A percentile compares a stretch with the other conserved stretches of the same genome.
phyloP scores from a whole-genome alignment of 805 yeast species.

The Myxozyma geophila region DNA sequence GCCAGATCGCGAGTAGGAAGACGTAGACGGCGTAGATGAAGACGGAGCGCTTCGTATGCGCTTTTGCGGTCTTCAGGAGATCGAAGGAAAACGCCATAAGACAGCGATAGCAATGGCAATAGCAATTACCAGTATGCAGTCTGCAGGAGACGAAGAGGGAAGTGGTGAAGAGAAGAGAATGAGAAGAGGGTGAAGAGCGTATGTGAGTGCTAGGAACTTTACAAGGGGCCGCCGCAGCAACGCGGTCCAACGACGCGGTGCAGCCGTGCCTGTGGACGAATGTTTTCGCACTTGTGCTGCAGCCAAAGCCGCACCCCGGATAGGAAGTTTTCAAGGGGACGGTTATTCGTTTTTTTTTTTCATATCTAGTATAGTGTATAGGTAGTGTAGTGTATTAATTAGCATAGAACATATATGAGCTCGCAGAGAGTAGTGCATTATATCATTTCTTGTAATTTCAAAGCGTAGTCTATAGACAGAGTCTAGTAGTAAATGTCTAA shows the following conservation, averaged over 20 bases:
- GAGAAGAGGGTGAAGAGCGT: background rate
- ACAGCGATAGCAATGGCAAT: background rate
- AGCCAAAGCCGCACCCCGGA: constrained; percentile 6
- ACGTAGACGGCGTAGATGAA: constrained; percentile 25
- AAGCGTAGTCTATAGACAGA: background rate
- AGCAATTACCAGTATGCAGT: background rate
- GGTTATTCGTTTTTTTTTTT: too few relatives aligned
- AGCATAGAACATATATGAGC: too few relatives aligned
- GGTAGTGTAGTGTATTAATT: too few relatives aligned
- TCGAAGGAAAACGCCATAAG: constrained; percentile 12
- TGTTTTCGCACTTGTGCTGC: constrained; percentile 11
- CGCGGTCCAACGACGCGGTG: background rate
- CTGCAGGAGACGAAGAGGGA: background rate
- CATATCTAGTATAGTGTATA: background rate
- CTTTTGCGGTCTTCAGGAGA: constrained; percentile 3
- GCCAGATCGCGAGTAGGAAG: constrained; percentile 28
- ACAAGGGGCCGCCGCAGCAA: background rate
- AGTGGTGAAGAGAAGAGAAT: background rate
- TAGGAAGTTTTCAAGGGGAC: too few relatives aligned
- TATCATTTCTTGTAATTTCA: background rate
- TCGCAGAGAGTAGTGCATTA: too few relatives aligned
- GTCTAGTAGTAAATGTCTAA: too few relatives aligned
- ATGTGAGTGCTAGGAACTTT: background rate
- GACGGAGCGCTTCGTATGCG: constrained; percentile 21
- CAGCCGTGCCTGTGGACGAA: background rate